Evolutionary conservation across 306 rosid genomes (phyloP).

Genomic region (Trifolium fragiferum): DNA sequence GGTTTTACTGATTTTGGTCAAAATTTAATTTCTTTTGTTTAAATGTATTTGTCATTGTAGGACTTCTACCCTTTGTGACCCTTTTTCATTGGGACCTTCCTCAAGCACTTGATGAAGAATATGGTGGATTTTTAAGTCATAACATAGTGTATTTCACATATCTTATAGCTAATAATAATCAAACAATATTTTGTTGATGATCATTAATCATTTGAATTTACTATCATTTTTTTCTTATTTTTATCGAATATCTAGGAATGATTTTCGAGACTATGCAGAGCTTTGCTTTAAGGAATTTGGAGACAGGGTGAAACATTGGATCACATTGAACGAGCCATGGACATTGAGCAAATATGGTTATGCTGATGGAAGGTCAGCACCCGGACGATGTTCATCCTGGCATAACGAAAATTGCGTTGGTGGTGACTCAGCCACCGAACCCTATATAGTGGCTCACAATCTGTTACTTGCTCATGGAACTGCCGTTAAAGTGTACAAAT

Average conservation of each 20-base stretch:
- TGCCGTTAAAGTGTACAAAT: constrained; percentile 46
- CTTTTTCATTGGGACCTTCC: constrained; percentile 71
- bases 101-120: constrained; percentile 58
- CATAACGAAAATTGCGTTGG: constrained; percentile 45
- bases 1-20: background rate
- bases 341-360: constrained; percentile 12
- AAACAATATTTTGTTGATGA: background rate
- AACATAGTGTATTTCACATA: constrained; percentile 51
- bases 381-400: constrained; percentile 56
- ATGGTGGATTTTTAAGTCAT: constrained; percentile 54
- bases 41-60: constrained; percentile 22
- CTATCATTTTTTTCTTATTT: background rate
- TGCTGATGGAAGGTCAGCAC: constrained; percentile 9
- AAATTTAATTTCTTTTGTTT: background rate
- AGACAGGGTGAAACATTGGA: constrained; percentile 46
- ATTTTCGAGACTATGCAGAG: constrained; percentile 43
- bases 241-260: constrained; percentile 9
- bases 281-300: constrained; percentile 49
- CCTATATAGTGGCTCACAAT: constrained; percentile 58
- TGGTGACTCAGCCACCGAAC: constrained; percentile 64
- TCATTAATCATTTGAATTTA: background rate
- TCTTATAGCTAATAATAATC: background rate
- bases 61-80: constrained; percentile 53
- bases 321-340: constrained; percentile 48
- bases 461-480: constrained; percentile 65